Conservation (phyloP, 164 flowering plant genomes). For the Vitis riparia region DNA sequence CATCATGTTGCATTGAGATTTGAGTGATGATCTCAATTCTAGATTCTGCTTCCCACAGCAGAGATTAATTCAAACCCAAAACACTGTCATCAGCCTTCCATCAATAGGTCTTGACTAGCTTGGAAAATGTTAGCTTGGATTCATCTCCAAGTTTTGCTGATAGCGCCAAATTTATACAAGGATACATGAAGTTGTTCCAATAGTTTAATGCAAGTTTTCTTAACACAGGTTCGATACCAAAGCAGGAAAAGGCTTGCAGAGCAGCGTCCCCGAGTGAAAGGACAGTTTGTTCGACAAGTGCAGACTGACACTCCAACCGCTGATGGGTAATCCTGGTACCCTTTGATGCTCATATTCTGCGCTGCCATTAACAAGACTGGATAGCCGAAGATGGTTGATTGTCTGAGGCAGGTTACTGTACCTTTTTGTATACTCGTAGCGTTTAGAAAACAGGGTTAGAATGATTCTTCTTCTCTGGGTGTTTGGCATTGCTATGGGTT, state of each 20-base stretch:
- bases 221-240: constrained; percentile 37
- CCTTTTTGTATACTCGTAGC: not conserved
- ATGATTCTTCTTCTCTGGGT: not conserved
- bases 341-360: not conserved
- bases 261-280: constrained; percentile 42
- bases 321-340: constrained; percentile 5
- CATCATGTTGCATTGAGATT: not conserved
- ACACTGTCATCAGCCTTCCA: too few species aligned
- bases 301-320: constrained; percentile 3
- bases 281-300: constrained; percentile 43
- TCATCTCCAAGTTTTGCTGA: not conserved
- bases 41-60: too few species aligned
- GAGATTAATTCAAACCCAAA: too few species aligned
- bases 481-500: not conserved
- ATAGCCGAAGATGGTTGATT: not conserved
- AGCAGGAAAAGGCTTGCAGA: constrained; percentile 46
- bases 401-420: not conserved
- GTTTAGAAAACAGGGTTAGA: not conserved
- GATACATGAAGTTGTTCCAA: not conserved
- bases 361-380: not conserved
- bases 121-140: too few species aligned
- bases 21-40: not conserved
- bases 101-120: too few species aligned
- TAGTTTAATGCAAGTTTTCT: not conserved
- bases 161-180: not conserved